Percentiles rank a stretch among this genome's conserved stretches.
phyloP scores from a whole-genome alignment of 139 green algal species.

The Bryopsis sp. region DNA sequence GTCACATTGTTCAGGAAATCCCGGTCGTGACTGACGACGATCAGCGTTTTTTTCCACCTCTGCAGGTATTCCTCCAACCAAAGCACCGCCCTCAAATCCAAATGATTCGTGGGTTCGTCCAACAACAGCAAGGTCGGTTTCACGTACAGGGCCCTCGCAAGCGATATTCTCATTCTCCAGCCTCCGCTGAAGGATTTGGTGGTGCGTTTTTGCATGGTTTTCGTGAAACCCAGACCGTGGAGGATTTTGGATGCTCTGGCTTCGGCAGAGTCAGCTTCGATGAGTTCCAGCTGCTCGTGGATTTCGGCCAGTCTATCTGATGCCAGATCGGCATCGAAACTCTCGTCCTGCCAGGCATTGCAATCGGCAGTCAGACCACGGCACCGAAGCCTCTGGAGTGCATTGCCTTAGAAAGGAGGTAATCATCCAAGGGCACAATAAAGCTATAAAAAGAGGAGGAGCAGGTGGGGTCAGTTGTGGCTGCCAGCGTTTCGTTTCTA shows the following conservation, averaged over 20 bases:
- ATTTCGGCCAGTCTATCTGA: constrained; percentile 45
- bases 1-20: constrained; percentile 98
- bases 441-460: no score
- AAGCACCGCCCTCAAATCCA: constrained; percentile 90
- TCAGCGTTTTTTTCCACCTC: constrained; percentile 99
- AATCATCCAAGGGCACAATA: no score
- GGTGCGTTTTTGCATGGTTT: constrained; percentile 73
- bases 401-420: no score
- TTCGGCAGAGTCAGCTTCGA: constrained; percentile 78
- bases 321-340: not conserved
- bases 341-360: no score
- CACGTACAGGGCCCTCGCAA: constrained; percentile 98
- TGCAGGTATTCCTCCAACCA: constrained; percentile 84
- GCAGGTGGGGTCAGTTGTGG: no score
- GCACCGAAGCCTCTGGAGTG: no score
- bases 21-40: constrained; percentile 96
- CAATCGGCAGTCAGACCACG: no score
- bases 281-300: constrained; percentile 34
- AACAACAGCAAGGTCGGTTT: constrained; percentile 96
- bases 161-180: constrained; percentile 85
- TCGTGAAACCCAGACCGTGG: constrained; percentile 88
- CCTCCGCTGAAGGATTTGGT: constrained; percentile 78
- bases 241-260: constrained; percentile 93
- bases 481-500: no score
- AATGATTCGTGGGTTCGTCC: constrained; percentile 98